Conservation (phyloP, 306 rosid species). For the Alnus glutinosa region DNA sequence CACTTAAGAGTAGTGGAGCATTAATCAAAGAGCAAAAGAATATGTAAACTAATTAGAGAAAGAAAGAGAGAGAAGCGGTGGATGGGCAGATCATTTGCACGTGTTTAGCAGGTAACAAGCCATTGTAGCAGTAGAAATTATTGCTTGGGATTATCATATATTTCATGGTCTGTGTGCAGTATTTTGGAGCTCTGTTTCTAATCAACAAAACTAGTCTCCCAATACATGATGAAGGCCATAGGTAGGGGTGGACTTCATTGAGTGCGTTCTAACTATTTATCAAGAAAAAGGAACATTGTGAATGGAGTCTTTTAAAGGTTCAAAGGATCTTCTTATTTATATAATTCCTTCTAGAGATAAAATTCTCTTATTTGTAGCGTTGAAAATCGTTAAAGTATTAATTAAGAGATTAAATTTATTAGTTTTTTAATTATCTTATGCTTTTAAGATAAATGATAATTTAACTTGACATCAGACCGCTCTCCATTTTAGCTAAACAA, state of each 20-base stretch:
- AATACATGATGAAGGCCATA: neutral
- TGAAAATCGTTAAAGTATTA: too few species aligned
- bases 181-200: neutral
- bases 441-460: too few species aligned
- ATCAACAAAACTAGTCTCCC: neutral
- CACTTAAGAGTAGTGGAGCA: slow-evolving; percentile 28
- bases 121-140: neutral
- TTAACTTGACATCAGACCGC: too few species aligned
- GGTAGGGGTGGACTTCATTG: neutral
- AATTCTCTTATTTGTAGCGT: too few species aligned
- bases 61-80: neutral
- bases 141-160: neutral
- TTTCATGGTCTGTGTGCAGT: neutral
- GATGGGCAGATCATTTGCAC: slow-evolving; percentile 2
- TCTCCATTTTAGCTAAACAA: too few species aligned
- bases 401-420: too few species aligned
- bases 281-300: neutral
- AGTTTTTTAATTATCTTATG: too few species aligned
- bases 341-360: too few species aligned
- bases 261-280: neutral
- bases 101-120: too few species aligned
- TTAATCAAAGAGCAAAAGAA: neutral
- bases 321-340: too few species aligned
- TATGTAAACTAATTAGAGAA: neutral
- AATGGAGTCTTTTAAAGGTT: too few species aligned